A percentile compares a stretch with the other conserved stretches of the same genome.
Evolutionary conservation across 352 stramenopile species (phyloP).

Genomic region (Globisporangium takayamanum): DNA sequence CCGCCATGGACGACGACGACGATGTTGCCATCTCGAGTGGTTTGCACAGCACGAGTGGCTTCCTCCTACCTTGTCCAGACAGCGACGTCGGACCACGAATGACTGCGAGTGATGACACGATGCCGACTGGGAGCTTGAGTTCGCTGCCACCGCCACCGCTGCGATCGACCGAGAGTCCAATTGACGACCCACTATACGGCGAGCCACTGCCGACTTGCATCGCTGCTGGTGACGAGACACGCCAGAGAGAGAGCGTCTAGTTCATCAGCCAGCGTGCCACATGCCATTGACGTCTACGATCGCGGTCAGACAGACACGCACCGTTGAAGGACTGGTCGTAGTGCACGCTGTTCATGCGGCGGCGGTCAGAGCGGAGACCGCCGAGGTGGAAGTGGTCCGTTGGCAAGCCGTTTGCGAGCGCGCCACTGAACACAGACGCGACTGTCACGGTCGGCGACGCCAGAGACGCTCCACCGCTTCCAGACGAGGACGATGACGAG

Average conservation of each 20-base stretch:
- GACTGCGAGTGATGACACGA: conserved; percentile 43
- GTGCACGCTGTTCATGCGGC: conserved; percentile 43
- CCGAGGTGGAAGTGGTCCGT: conserved; percentile 32
- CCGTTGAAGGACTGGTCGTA: conserved; percentile 42
- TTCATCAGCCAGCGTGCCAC: too few species aligned
- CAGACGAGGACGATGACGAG: neutral
- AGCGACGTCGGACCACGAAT: conserved; percentile 24
- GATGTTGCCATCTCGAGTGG: neutral
- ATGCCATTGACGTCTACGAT: too few species aligned
- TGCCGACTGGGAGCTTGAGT: conserved; percentile 25
- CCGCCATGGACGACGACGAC: neutral
- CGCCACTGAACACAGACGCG: conserved; percentile 30
- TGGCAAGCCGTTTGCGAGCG: conserved; percentile 14
- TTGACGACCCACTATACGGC: too few species aligned
- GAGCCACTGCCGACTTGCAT: neutral
- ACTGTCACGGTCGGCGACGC: conserved; percentile 40
- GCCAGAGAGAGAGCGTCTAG: neutral
- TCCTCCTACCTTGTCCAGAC: conserved; percentile 26
- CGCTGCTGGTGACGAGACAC: neutral
- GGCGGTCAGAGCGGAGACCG: conserved; percentile 32
- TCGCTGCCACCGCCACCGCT: neutral
- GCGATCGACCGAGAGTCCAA: neutral
- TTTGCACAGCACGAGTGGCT: conserved; percentile 10
- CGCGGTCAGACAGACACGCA: conserved; percentile 6
- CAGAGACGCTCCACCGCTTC: conserved; percentile 10